Evolutionary conservation across 768 basidiomycete genomes (phyloP), one percentile per base, ranked within the genome.

Genomic region (Tulasnella sp.): DNA sequence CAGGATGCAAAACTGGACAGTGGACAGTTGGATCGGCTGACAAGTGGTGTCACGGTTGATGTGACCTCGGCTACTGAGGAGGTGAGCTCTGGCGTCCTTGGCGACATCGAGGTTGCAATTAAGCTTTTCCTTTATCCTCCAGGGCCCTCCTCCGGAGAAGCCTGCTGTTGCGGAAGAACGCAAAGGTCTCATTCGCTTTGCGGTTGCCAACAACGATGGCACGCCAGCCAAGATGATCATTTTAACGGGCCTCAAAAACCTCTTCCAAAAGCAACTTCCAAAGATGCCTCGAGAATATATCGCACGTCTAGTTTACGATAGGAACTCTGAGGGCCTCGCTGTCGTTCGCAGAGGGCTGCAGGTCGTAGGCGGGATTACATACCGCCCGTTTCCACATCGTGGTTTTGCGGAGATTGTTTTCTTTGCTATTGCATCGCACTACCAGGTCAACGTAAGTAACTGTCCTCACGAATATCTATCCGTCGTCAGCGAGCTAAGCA

Each of bases 221-320:
- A 85, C 90, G 69, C 90, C 92, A 2, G 89, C 91, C 40, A 94
- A 94, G 2, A 86, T 92, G 37, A 89, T 98, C 76, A 91, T 99
- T 78, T 89, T 99, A 75, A 95, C 95, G 4, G 94, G 95, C n/a
- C 87, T 99, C 78, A 99, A 98, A 85, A 96, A 94, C 11, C 90
- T 99, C 20, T 99, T 99, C 83, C 97, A 98, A 82, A 93, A 94
- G 81, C 98, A 99, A 84, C 85, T 99, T 1, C 98, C 98, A 9
- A 98, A 98, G 85, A 99, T 99, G 98, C 98, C 98, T 16, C 88
- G 95, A 82, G 98, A 99, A 83, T 99, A 99, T 83, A 99, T 99
- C 81, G 94, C 98, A 4, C 90, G 98, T 32, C 88, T 99, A 37
- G 97, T 98, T 1, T 94, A 94, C 81, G 98, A 99, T 83, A 86